Base-by-base conservation (phyloP, 176 grass and related monocot genomes). In the Lolium multiflorum region DNA sequence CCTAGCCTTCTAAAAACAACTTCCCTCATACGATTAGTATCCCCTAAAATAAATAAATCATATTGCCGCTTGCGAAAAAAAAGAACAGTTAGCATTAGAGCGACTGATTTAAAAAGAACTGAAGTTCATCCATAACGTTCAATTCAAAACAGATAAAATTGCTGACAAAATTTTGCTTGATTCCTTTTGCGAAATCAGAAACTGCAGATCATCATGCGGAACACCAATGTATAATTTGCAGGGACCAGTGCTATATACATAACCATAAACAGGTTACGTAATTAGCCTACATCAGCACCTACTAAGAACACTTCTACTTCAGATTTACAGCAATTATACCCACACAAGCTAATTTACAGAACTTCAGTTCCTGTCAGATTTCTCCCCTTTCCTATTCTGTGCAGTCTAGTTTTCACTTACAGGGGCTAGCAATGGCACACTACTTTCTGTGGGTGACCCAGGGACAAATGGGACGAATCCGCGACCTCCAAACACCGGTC, bases 401-500 rank as follows among this genome's bases (percentile, higher is more conserved):
- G 0, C 6, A 20, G 3, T 73, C 43, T 73, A 91, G 77, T 64
- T 69, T 71, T 77, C 82, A 15, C 41, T 77, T 74, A 14, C 62
- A 22, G 77, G 1, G 49, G 73, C 73, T 55, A 82, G 89, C 20
- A 88, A 17, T 3, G 89, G 82, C 50, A 87, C 72, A 56, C 74
- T 95, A 25, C 87, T 89, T 78, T 95, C 95, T 2, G 78, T 89
- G 0, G 95, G 95, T 0, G 95, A 95, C 13, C 95, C 87, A 2
- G 95, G 91, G 71, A 87, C 81, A 16, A 89, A 93, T 24, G 89
- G 95, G 16, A 93, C 91, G 0, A 98, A 98, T 31, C 95, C 93
- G 6, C 93, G 77, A 49, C 93, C 95, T 3, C 95, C 95, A n/a
- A 98, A 95, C 86, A 95, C 18, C 0, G 95, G 93, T 11, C 93